A percentile compares a stretch with the other conserved stretches of the same genome.
These are phyloP conservation scores for Monilinia aucupariae DNA, from an alignment of 2,329 filamentous ascomycete species.

Conservation along the genomic window DNA sequence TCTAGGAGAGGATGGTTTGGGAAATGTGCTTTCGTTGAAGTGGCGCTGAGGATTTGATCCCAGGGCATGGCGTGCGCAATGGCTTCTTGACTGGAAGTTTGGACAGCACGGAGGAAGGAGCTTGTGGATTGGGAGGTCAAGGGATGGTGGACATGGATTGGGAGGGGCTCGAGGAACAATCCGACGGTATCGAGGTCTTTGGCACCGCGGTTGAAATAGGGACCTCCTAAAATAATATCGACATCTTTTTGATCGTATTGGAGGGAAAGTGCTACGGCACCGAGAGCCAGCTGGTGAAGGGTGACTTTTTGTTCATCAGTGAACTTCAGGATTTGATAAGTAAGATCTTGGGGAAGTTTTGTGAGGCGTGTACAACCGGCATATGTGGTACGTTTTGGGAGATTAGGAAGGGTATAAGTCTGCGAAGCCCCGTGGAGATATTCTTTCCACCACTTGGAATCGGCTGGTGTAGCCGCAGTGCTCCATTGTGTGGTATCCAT, in stretches of 20 bases:
- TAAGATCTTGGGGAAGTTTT: background rate
- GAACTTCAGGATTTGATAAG: background rate
- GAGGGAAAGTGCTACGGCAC: constrained; percentile 15
- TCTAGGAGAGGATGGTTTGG: constrained; percentile 28
- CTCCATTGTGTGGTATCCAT: constrained; percentile 8
- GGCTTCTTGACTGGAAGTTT: constrained; percentile 26
- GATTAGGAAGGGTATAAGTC: background rate
- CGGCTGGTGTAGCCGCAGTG: background rate
- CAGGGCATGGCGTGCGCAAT: constrained; percentile 34
- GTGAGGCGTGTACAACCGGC: background rate
- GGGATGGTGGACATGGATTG: constrained; percentile 6
- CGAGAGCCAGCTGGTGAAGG: constrained; percentile 17
- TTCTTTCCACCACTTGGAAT: constrained; percentile 9
- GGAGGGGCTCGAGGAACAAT: constrained; percentile 13
- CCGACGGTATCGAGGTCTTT: constrained; percentile 28
- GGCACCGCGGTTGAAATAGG: constrained; percentile 31
- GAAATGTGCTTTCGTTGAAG: constrained; percentile 16
- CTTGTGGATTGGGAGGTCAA: background rate
- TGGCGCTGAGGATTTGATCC: constrained; percentile 30
- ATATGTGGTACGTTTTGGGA: background rate
- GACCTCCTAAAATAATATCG: constrained; percentile 32
- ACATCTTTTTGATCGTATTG: background rate
- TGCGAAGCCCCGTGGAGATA: background rate
- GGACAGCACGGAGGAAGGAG: constrained; percentile 19
- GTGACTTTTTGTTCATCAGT: constrained; percentile 7